Conservation (phyloP, 2,329 filamentous ascomycete genomes). For the Alternaria brassicicola region DNA sequence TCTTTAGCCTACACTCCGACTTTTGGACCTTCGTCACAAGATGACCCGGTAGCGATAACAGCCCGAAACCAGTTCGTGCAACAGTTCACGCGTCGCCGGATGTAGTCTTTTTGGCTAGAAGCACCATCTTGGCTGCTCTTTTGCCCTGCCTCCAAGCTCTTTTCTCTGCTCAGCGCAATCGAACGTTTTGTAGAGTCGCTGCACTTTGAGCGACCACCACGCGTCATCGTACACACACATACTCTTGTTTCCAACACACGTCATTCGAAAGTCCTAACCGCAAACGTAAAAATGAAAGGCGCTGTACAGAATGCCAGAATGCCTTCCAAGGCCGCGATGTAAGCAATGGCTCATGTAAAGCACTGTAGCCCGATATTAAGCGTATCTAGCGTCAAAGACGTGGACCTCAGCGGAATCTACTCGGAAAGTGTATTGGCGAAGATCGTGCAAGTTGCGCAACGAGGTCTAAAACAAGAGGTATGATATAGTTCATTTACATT, state of each 20-base stretch:
- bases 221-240: not conserved
- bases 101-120: not conserved
- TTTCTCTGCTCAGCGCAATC: not conserved
- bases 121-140: slow-evolving; percentile 6
- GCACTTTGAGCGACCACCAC: not conserved
- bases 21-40: slow-evolving; percentile 12
- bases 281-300: slow-evolving; percentile 8
- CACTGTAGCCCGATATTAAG: not conserved
- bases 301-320: not conserved
- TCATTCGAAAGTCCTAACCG: not conserved
- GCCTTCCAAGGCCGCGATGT: slow-evolving; percentile 12
- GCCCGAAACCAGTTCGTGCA: slow-evolving; percentile 11
- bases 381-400: slow-evolving; percentile 27
- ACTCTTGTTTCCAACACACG: not conserved
- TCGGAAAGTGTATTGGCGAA: slow-evolving; percentile 41
- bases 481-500: not conserved
- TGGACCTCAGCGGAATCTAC: slow-evolving; percentile 37
- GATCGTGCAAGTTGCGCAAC: slow-evolving; percentile 42
- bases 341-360: not conserved
- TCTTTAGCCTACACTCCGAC: slow-evolving; percentile 14
- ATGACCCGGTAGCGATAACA: slow-evolving; percentile 31
- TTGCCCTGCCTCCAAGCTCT: not conserved
- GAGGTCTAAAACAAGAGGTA: slow-evolving; percentile 34
- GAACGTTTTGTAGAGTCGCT: not conserved
- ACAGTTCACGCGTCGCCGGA: slow-evolving; percentile 5